Base-by-base conservation (phyloP, 805 yeast genomes). In the Ogataea angusta region DNA sequence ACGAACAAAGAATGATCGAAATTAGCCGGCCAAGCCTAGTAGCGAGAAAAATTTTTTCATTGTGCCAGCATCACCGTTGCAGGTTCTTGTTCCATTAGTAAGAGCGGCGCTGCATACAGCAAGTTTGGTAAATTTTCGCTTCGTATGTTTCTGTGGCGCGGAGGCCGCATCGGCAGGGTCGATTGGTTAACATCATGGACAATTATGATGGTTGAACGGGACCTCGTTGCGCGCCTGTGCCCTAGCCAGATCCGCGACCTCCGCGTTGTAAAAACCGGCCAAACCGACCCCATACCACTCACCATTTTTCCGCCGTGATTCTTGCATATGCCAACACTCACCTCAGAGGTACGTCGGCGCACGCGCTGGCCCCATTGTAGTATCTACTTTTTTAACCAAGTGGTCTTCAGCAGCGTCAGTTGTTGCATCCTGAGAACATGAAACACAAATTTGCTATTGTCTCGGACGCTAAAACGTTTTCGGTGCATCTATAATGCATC, bases 401-500 rank as follows among this genome's bases (percentile, higher is more conserved):
- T 29, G n/a, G 17, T 10, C 13, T 15, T 17, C 31, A 10, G 31
- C n/a, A 10, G 7, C 31, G 17, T 15, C 31, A 17, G 15, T 15
- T 12, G 26, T 25, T 26, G 31, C 40, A 17, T 21, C 29, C 30
- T 26, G 15, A 15, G 25, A 31, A 38, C 32, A 31, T 38, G 41
- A 38, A 38, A 38, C 36, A 26, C 36, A 25, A 16, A 9, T 8
- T 10, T 13, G n/a, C 14, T 31, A 38, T 38, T 38, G 41, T 38
- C 14, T 27, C 10, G 2, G 16, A 18, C 13, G 34, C 37, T 21
- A 38, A 32, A 38, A 38, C 7, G 13, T 30, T 32, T 38, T 38
- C 42, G n/a, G 14, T 33, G 34, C 42, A 38, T 28, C 33, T 18
- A 38, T 27, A 17, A 17, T 38, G 24, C 30, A 38, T 38, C 42